Evolutionary conservation across 1,284 basidiomycete species (phyloP), one percentile per base, ranked within the genome.

Genomic region (Cystobasidium slooffiae): DNA sequence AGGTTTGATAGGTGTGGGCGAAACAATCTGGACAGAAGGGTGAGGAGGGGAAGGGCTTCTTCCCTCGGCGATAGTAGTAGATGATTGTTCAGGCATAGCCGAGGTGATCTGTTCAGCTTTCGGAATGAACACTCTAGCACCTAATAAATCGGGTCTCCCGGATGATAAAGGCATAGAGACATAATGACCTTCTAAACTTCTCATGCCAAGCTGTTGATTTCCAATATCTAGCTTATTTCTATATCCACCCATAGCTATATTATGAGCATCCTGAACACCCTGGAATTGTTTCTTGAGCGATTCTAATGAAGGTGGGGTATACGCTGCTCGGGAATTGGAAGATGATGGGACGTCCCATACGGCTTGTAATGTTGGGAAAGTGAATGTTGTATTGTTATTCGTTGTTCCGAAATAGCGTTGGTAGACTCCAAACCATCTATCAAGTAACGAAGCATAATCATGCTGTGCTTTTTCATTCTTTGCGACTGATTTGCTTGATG

Each of bases 391-490:
- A 3, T 80, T 82, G 31, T 80, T 78, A 24, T 80, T 78, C 2
- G 83, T 80, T 12, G 83, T 82, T 52, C 93, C 91, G 81, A 92
- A 92, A 82, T 95, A 88, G 52, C 85, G 88, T 83, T 97, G 93
- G 80, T 96, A 98, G 18, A 95, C 89, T 63, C 88, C 87, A 82
- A 88, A 96, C 95, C 95, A 99, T 51, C 90, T 88, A 80, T 94
- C 90, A 20, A 97, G 87, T 22, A 98, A 88, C 24, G 88, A 86
- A 72, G 86, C 85, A 78, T 93, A 94, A 81, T 91, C 88, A 77
- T 91, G 91, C 31, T 46, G 61, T 16, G 61, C 61, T 63, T 49
- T 63, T 12, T 41, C 61, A 12, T 47, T 55, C 31, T 41, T 66
- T 51, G 39, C 47, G 14, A 52, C 64, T 86, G 86, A 31, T 31